Conservation (phyloP, 768 basidiomycete genomes). For the Hypsizygus marmoreus region DNA sequence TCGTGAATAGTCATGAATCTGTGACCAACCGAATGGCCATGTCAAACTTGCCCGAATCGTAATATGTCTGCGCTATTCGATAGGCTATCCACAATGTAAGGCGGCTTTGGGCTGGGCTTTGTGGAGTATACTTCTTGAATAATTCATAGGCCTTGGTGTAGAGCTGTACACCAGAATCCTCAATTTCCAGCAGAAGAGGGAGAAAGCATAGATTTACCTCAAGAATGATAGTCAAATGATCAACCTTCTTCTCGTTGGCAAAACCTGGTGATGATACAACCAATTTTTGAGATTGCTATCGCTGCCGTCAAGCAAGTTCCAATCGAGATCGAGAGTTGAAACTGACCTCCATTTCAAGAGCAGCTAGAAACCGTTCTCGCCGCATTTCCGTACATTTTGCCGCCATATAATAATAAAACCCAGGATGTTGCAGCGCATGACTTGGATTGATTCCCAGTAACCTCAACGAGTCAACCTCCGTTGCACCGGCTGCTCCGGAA, state of each 20-base stretch:
- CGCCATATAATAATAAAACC: constrained; percentile 90
- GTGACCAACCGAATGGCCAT: constrained; percentile 79
- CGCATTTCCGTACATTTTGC: constrained; percentile 84
- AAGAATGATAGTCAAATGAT: constrained; percentile 78
- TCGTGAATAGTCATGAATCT: neutral
- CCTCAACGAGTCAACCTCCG: constrained; percentile 62
- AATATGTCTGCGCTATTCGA: constrained; percentile 87
- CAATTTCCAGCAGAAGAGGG: neutral
- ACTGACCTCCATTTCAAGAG: constrained; percentile 58
- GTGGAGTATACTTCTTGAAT: constrained; percentile 73
- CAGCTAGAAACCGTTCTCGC: constrained; percentile 63
- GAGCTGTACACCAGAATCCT: constrained; percentile 50
- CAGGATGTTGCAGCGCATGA: constrained; percentile 85
- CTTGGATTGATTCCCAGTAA: constrained; percentile 76
- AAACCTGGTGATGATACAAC: constrained; percentile 65
- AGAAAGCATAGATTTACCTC: constrained; percentile 57
- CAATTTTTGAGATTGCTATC: constrained; percentile 36
- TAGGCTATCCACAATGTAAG: constrained; percentile 90
- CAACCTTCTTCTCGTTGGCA: constrained; percentile 89
- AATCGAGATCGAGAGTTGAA: neutral
- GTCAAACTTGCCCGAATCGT: constrained; percentile 77
- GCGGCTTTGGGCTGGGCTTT: constrained; percentile 64
- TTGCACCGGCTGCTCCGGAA: constrained; percentile 10
- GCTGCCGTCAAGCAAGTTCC: neutral
- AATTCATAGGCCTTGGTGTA: constrained; percentile 94